Evolutionary conservation across 352 stramenopile species (phyloP).

Genomic region (Pythium coloratum): DNA sequence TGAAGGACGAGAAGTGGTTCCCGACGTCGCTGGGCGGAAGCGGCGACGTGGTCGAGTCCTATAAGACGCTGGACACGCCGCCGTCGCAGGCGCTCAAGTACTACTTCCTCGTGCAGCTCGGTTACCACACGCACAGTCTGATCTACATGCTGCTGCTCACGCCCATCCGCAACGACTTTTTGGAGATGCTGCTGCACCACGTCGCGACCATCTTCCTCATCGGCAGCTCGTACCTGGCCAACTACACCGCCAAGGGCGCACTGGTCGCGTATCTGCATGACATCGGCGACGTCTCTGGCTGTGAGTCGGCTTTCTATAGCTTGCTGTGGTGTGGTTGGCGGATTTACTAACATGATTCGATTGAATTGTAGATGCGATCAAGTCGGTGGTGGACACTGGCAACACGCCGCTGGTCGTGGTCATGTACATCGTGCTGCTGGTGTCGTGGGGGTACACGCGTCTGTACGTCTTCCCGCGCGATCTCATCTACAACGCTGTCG

Average conservation of each 20-base stretch:
- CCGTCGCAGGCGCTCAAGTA: slow-evolving; percentile 36
- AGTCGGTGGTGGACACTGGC: slow-evolving; percentile 59
- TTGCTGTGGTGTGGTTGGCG: background rate
- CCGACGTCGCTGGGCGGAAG: slow-evolving; percentile 41
- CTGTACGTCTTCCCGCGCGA: slow-evolving; percentile 41
- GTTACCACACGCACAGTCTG: slow-evolving; percentile 57
- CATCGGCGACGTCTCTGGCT: slow-evolving; percentile 53
- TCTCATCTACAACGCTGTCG: slow-evolving; percentile 38
- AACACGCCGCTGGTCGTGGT: slow-evolving; percentile 35
- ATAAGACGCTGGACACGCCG: slow-evolving; percentile 32
- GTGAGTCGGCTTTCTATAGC: slow-evolving; percentile 27
- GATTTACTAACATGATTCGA: background rate
- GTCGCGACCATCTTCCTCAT: slow-evolving; percentile 63
- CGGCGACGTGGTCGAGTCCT: slow-evolving; percentile 34
- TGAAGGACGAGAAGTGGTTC: slow-evolving; percentile 55
- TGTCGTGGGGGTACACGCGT: slow-evolving; percentile 39
- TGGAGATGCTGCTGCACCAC: slow-evolving; percentile 60
- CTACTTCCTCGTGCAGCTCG: slow-evolving; percentile 57
- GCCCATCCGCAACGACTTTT: slow-evolving; percentile 60
- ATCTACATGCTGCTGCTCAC: slow-evolving; percentile 60
- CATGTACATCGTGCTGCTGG: slow-evolving; percentile 39
- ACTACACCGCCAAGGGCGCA: slow-evolving; percentile 48
- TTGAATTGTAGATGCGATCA: slow-evolving; percentile 51
- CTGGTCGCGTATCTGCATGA: slow-evolving; percentile 55
- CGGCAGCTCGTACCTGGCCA: slow-evolving; percentile 52